A percentile compares a stretch with the other conserved stretches of the same genome.
These are phyloP conservation scores for Acanthamoeba quina DNA, from an alignment of 208 protist genomes.

Conservation along the genomic window DNA sequence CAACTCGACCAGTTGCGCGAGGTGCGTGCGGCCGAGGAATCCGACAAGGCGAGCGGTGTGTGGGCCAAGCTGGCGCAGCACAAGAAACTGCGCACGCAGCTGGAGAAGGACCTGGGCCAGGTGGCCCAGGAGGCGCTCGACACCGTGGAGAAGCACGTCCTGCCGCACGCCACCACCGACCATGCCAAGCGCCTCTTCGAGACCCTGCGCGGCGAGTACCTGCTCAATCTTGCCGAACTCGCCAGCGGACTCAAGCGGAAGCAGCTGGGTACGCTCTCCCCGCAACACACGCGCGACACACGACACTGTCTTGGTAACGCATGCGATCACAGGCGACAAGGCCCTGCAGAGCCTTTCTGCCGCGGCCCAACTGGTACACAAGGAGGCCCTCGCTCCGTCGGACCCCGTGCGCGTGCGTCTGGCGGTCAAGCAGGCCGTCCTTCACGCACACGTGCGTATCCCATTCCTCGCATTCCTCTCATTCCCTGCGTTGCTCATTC, in stretches of 20 bases:
- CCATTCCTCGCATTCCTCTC: neutral
- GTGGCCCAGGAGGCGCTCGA: constrained; percentile 21
- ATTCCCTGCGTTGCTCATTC: too few species aligned
- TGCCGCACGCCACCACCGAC: neutral
- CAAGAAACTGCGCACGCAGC: neutral
- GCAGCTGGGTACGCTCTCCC: neutral
- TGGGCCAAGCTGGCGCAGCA: constrained; percentile 40
- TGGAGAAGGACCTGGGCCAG: constrained; percentile 21
- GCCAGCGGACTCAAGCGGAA: neutral
- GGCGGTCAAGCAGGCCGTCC: neutral
- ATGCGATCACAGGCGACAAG: neutral
- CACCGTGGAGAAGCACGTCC: constrained; percentile 13
- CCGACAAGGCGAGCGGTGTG: neutral
- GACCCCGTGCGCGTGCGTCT: neutral
- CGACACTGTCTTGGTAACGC: too few species aligned
- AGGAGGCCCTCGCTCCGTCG: neutral
- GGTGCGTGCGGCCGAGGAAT: neutral
- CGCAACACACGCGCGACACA: neutral
- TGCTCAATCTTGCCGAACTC: neutral
- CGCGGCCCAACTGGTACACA: neutral
- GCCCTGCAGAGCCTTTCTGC: neutral
- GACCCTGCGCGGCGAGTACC: neutral
- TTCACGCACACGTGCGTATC: neutral
- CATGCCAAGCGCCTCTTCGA: neutral
- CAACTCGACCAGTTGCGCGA: constrained; percentile 15